Conservation (phyloP, 2,329 filamentous ascomycete species). For the Apiospora sp. region DNA sequence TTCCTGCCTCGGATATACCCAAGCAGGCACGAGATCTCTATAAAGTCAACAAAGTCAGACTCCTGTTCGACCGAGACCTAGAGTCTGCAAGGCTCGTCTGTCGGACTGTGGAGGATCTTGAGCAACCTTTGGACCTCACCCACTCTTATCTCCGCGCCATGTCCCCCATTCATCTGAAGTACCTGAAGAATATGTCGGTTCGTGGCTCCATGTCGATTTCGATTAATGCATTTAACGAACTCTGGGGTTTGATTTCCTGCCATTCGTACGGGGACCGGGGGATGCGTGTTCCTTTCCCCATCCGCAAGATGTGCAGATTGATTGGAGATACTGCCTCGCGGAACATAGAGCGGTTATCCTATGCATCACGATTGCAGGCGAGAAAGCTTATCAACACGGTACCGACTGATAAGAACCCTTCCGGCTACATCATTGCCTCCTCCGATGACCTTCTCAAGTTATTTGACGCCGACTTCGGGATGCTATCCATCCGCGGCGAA, state of each 20-base stretch:
- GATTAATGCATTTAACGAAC: slow-evolving; percentile 82
- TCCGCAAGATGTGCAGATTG: slow-evolving; percentile 89
- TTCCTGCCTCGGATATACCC: slow-evolving; percentile 87
- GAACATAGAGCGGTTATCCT: slow-evolving; percentile 88
- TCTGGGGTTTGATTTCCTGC: slow-evolving; percentile 90
- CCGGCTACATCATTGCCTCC: slow-evolving; percentile 89
- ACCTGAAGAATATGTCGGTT: slow-evolving; percentile 87
- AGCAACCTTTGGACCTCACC: slow-evolving; percentile 81
- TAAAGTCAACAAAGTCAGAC: slow-evolving; percentile 86
- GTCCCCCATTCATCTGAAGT: slow-evolving; percentile 90
- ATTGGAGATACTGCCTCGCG: slow-evolving; percentile 86
- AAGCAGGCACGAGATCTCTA: slow-evolving; percentile 89
- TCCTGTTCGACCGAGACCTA: slow-evolving; percentile 86
- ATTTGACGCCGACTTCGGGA: slow-evolving; percentile 87
- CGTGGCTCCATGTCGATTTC: slow-evolving; percentile 96
- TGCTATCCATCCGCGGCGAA: slow-evolving; percentile 86
- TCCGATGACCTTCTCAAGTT: slow-evolving; percentile 85
- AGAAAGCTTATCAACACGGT: slow-evolving; percentile 88
- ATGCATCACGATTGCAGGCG: slow-evolving; percentile 83
- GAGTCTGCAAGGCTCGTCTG: slow-evolving; percentile 84
- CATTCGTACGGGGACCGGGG: slow-evolving; percentile 80
- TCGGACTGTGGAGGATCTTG: slow-evolving; percentile 75
- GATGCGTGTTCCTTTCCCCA: slow-evolving; percentile 92
- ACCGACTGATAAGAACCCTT: slow-evolving; percentile 81
- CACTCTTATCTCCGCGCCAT: slow-evolving; percentile 87